Conservation (phyloP, 192 early-diverging fungal species). For the Coemansia sp. region DNA sequence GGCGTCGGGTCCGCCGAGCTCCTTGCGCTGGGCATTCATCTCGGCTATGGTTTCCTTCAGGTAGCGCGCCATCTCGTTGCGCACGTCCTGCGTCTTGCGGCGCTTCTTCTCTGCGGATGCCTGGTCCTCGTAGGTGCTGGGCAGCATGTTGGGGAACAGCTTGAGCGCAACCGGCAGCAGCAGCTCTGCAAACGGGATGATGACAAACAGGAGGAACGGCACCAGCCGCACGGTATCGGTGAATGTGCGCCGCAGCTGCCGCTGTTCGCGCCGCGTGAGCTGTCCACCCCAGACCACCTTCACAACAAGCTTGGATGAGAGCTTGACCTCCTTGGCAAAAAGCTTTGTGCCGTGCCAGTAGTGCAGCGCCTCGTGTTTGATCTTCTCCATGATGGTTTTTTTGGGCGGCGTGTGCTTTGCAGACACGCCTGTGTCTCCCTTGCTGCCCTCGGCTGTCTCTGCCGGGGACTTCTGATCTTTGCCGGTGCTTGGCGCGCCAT, state of each 20-base stretch:
- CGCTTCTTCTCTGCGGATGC: conserved; percentile 86
- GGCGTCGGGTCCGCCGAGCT: conserved; percentile 11
- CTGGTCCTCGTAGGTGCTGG: conserved; percentile 93
- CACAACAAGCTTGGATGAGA: conserved; percentile 74
- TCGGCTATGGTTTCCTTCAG: conserved; percentile 95
- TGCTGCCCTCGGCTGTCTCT: not conserved
- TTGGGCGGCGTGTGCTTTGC: conserved; percentile 32
- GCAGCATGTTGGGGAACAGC: conserved; percentile 96
- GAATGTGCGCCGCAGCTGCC: conserved; percentile 86
- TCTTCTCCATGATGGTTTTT: conserved; percentile 67
- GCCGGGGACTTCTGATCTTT: conserved; percentile 14
- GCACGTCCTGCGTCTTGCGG: conserved; percentile 85
- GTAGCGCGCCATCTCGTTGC: conserved; percentile 93
- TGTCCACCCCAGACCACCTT: conserved; percentile 74
- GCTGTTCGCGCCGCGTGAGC: conserved; percentile 81
- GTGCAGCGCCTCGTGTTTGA: conserved; percentile 88
- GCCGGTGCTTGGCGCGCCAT: not conserved
- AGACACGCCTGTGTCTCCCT: not conserved
- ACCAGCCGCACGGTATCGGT: conserved; percentile 84
- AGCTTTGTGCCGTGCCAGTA: conserved; percentile 94
- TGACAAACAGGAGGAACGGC: conserved; percentile 88
- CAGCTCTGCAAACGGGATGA: conserved; percentile 96
- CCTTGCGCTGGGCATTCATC: conserved; percentile 54
- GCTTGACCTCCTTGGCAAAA: conserved; percentile 80
- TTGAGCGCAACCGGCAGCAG: conserved; percentile 86